These are phyloP conservation scores for Kappamyces sp. DNA, from an alignment of 192 early-diverging fungal species.

Conservation along the genomic window DNA sequence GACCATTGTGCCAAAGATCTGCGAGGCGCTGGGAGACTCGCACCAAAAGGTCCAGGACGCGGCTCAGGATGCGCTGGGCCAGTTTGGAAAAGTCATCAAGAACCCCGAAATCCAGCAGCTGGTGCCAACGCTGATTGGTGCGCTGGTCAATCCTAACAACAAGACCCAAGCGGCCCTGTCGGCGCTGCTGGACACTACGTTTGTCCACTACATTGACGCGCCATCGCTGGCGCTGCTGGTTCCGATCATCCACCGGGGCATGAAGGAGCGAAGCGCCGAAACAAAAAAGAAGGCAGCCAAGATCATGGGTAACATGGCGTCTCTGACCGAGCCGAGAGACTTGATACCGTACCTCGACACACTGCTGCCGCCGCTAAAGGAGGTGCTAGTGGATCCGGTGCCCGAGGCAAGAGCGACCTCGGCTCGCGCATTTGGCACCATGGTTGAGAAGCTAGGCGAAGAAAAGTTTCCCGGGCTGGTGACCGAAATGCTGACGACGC, in stretches of 20 bases:
- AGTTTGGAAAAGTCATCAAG: constrained; percentile 93
- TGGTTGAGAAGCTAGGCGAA: constrained; percentile 91
- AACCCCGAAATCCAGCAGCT: constrained; percentile 95
- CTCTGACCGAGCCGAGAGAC: constrained; percentile 87
- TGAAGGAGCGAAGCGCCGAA: constrained; percentile 80
- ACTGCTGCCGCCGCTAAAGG: constrained; percentile 82
- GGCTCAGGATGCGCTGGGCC: constrained; percentile 73
- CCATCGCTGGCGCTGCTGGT: constrained; percentile 92
- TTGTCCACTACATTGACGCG: constrained; percentile 98
- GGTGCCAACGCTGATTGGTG: constrained; percentile 79
- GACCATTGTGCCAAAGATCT: constrained; percentile 83
- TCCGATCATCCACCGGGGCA: constrained; percentile 88
- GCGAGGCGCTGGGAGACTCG: constrained; percentile 88
- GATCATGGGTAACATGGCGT: constrained; percentile 98
- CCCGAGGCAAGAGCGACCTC: constrained; percentile 91
- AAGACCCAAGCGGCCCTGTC: constrained; percentile 78
- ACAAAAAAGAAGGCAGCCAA: constrained; percentile 94
- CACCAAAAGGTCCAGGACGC: constrained; percentile 86
- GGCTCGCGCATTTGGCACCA: constrained; percentile 85
- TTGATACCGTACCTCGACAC: constrained; percentile 79
- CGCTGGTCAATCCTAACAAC: constrained; percentile 80
- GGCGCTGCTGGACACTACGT: constrained; percentile 85
- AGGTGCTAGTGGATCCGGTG: constrained; percentile 91
- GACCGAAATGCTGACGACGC: constrained; percentile 73
- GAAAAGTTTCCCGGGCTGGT: constrained; percentile 89